These are phyloP conservation scores for Laetiporus sulphureus DNA, from an alignment of 1,284 basidiomycete species.

Conservation along the genomic window DNA sequence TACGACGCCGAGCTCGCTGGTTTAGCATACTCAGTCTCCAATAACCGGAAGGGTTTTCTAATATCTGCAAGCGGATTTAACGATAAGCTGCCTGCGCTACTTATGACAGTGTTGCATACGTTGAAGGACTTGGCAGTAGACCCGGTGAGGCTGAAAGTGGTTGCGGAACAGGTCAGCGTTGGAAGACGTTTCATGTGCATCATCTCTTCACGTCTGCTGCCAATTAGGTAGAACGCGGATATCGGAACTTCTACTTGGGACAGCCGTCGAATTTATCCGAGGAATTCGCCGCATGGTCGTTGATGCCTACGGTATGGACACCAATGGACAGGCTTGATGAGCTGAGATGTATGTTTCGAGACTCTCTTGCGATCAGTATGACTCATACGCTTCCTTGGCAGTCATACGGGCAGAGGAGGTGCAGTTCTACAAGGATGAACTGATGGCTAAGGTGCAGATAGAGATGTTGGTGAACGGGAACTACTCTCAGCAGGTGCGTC, in stretches of 20 bases:
- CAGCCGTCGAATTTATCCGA: conserved; percentile 23
- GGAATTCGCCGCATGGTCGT: conserved; percentile 14
- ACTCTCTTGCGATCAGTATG: not conserved
- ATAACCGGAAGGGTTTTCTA: conserved; percentile 38
- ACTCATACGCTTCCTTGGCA: conserved; percentile 1
- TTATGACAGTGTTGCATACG: conserved; percentile 28
- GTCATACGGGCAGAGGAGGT: conserved; percentile 18
- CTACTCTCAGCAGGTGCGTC: conserved; percentile 15
- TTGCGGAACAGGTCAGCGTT: conserved; percentile 21
- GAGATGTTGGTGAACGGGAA: conserved; percentile 23
- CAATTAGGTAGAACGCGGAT: conserved; percentile 17
- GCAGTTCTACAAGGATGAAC: conserved; percentile 18
- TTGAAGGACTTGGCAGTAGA: conserved; percentile 15
- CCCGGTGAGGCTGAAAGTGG: conserved; percentile 19
- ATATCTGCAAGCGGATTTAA: conserved; percentile 54
- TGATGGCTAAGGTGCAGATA: conserved; percentile 18
- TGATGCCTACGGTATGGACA: conserved; percentile 21
- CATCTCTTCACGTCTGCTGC: not conserved
- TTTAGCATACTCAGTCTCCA: conserved; percentile 43
- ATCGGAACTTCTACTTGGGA: conserved; percentile 24
- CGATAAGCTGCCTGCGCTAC: conserved; percentile 55
- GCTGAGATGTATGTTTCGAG: conserved; percentile 13
- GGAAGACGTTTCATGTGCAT: not conserved
- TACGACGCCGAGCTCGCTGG: conserved; percentile 69
- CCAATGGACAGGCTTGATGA: conserved; percentile 22